Evolutionary conservation across 495 filamentous ascomycete species (phyloP).

Genomic region (Penicillium ochrochloron): DNA sequence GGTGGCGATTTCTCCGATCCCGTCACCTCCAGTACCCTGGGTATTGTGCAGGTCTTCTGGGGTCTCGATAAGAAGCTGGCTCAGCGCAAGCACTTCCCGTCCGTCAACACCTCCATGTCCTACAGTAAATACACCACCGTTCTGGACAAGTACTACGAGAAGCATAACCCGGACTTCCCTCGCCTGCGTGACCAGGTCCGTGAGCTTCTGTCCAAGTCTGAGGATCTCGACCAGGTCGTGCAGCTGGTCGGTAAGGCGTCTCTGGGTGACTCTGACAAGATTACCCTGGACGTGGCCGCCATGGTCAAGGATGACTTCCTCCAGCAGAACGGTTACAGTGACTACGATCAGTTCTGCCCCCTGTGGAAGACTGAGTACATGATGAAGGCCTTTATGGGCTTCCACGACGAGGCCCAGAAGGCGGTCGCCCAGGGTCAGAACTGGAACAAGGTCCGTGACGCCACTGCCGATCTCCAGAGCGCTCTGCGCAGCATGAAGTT

Average conservation of each 20-base stretch:
- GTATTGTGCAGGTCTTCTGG: constrained; percentile 99
- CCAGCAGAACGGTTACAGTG: constrained; percentile 98
- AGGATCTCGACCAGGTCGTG: constrained; percentile 98
- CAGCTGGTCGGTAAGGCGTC: constrained; percentile 98
- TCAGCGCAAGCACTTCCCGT: constrained; percentile 98
- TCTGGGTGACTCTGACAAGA: constrained; percentile 96
- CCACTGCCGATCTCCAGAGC: constrained; percentile 82
- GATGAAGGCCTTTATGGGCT: constrained; percentile 99
- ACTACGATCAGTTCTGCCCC: constrained; percentile 98
- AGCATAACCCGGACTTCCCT: constrained; percentile 92
- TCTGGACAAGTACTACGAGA: constrained; percentile 90
- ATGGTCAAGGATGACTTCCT: constrained; percentile 98
- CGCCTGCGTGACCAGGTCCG: constrained; percentile 88
- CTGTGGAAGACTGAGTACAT: constrained; percentile 99
- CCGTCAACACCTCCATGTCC: constrained; percentile 92
- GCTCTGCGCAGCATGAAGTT: constrained; percentile 93
- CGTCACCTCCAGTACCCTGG: constrained; percentile 89
- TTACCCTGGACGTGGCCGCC: constrained; percentile 89
- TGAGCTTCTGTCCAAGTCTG: constrained; percentile 89
- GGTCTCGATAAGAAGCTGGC: constrained; percentile 99
- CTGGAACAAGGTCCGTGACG: constrained; percentile 91
- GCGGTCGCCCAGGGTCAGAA: constrained; percentile 84
- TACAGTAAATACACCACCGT: constrained; percentile 95
- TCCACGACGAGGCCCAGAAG: constrained; percentile 97
- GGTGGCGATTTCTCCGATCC: constrained; percentile 99